Evolutionary conservation across 805 yeast genomes (phyloP), one percentile per base, ranked within the genome.

Genomic region (Myxozyma lipomycoides): DNA sequence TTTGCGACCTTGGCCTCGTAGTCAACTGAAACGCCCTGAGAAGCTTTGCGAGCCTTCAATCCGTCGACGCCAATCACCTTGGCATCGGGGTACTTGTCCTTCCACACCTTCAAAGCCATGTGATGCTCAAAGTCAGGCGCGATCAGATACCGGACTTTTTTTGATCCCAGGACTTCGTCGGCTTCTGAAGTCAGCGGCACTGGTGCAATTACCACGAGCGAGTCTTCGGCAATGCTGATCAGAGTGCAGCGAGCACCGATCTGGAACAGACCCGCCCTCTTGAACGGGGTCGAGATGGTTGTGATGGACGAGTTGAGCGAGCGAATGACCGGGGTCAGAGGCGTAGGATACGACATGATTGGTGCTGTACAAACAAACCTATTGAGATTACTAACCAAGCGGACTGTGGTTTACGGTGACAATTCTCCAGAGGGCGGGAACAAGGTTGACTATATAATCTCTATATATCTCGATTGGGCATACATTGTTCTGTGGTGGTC

Each of bases 61-160:
- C 58, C 72, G 28, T 72, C 79, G 67, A 77, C 73, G 2, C 83
- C 86, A 51, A 83, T 73, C 28, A 83, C 64, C 56, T 75, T 74
- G 45, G 79, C 65, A 2, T 69, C 59, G 2, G 86, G 86, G 62
- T 70, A 73, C 49, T 67, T 65, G 18, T 71, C 69, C 62, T 77
- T 76, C 67, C 82, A 77, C 10, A 77, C 74, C 28, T 67, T 62
- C 18, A 82, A 78, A 3, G 84, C 85, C 78, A 83, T 67, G 1
- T 84, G 81, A 61, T 83, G 89, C 59, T 80, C 84, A 26, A 58
- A 61, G 61, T 84, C 86, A 2, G 88, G 87, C 42, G 84, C 73
- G 41, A 84, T 71, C 36, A 81, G 69, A 56, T 64, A 66, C 40
- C 43, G 53, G 43, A 66, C 66, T 4, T 40, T 24, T 19, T 46